phyloP scores from a whole-genome alignment of 2,329 filamentous ascomycete genomes.

The Cercospora citrullina region DNA sequence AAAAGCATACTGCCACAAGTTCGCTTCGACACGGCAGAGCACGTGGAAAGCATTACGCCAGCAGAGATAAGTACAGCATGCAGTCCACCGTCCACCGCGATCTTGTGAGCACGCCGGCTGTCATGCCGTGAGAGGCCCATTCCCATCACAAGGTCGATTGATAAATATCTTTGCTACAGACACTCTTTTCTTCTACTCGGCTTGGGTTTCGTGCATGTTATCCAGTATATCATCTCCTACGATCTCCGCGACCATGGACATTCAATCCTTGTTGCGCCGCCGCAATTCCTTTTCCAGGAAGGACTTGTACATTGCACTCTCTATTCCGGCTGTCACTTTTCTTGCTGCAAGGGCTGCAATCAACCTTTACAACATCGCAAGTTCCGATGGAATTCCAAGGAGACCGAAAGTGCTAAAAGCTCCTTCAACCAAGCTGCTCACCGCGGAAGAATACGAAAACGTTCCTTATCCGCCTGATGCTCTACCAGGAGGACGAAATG shows the following conservation, averaged over 20 bases:
- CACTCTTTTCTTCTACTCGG: not conserved
- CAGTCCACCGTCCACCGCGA: conserved; percentile 2
- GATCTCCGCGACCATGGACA: conserved; percentile 11
- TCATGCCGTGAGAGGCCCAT: conserved; percentile 8
- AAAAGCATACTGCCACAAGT: not conserved
- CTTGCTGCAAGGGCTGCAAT: conserved; percentile 19
- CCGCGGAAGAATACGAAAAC: conserved; percentile 24
- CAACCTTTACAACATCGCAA: conserved; percentile 17
- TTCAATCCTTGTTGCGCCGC: conserved; percentile 7
- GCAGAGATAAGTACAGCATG: conserved; percentile 16
- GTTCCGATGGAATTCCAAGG: conserved; percentile 11
- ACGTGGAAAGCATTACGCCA: not conserved
- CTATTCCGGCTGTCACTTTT: conserved; percentile 25
- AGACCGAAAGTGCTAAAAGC: conserved; percentile 19
- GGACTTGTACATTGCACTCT: conserved; percentile 29
- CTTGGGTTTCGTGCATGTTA: not conserved
- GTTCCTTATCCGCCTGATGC: conserved; percentile 66
- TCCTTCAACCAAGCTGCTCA: conserved; percentile 20
- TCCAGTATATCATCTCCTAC: not conserved
- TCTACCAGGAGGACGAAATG: conserved; percentile 68
- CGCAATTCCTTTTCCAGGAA: conserved; percentile 16
- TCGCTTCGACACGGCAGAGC: not conserved
- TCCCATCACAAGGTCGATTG: not conserved
- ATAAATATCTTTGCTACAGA: not conserved
- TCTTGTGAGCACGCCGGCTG: conserved; percentile 9